Evolutionary conservation across 1,284 basidiomycete species (phyloP).

Genomic region (Hemileia vastatrix): DNA sequence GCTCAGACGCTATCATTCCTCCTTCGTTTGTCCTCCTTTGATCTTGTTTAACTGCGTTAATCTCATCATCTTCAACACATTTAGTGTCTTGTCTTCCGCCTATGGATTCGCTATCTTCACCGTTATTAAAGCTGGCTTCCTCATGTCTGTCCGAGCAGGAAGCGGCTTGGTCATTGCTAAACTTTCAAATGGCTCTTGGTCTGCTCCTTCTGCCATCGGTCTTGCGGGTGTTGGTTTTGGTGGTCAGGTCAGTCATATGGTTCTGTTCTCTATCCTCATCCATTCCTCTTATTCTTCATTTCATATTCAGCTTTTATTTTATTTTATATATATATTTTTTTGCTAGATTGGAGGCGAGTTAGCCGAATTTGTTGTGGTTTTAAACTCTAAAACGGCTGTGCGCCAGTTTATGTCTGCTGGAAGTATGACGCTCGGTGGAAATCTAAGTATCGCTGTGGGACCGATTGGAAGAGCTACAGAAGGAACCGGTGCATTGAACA

Average conservation of each 20-base stretch:
- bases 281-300: constrained; percentile 6
- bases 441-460: constrained; percentile 81
- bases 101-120: constrained; percentile 77
- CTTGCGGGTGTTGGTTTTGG: constrained; percentile 88
- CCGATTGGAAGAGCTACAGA: constrained; percentile 91
- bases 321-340: constrained; percentile 37
- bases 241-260: constrained; percentile 54
- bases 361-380: constrained; percentile 86
- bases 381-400: constrained; percentile 59
- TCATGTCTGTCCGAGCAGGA: constrained; percentile 60
- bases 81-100: constrained; percentile 56
- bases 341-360: constrained; percentile 62
- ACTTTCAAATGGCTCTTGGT: constrained; percentile 79
- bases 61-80: too few species aligned
- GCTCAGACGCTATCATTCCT: constrained; percentile 19
- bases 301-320: constrained; percentile 8
- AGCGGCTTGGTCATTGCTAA: constrained; percentile 84
- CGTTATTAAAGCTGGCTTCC: constrained; percentile 52
- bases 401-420: constrained; percentile 90
- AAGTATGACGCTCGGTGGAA: constrained; percentile 82
- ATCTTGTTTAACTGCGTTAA: too few species aligned
- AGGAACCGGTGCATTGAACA: constrained; percentile 73
- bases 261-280: constrained; percentile 42
- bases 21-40: too few species aligned
- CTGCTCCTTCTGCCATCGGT: constrained; percentile 85